Evolutionary conservation across 164 flowering plant species (phyloP).

Genomic region (Akebia trifoliata): DNA sequence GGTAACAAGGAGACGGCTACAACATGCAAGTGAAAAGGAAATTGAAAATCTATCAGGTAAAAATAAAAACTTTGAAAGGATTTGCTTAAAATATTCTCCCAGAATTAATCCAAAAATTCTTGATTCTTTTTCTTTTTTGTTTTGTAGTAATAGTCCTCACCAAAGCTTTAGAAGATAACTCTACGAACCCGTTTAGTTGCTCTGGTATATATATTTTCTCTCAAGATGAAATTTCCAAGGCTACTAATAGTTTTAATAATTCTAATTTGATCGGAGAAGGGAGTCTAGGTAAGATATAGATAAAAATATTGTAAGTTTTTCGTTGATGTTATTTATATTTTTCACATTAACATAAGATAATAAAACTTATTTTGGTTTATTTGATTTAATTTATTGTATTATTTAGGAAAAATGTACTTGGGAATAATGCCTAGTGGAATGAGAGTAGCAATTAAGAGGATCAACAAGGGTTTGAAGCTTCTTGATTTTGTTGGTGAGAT

Average conservation of each 20-base stretch:
- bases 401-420: slow-evolving; percentile 19
- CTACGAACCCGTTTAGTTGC: slow-evolving; percentile 2
- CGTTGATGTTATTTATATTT: no score
- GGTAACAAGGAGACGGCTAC: slow-evolving; percentile 17
- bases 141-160: slow-evolving; percentile 13
- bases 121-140: not conserved
- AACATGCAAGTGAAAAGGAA: slow-evolving; percentile 15
- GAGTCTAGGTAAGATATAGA: slow-evolving; percentile 13
- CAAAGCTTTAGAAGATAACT: slow-evolving; percentile 17
- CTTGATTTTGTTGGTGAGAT: slow-evolving; percentile 9
- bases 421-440: slow-evolving; percentile 27
- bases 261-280: slow-evolving; percentile 25
- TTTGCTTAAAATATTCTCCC: not conserved
- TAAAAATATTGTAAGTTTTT: no score
- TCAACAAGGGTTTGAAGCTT: slow-evolving; percentile 16
- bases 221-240: slow-evolving; percentile 16
- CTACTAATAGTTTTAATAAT: slow-evolving; percentile 15
- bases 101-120: not conserved
- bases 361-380: no score
- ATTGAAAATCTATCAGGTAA: slow-evolving; percentile 25
- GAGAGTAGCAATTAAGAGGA: slow-evolving; percentile 19
- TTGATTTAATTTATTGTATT: not conserved
- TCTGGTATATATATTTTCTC: slow-evolving; percentile 24
- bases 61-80: no score
- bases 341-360: no score